phyloP scores from a whole-genome alignment of 352 stramenopile species.

The Pythium angustatum region DNA sequence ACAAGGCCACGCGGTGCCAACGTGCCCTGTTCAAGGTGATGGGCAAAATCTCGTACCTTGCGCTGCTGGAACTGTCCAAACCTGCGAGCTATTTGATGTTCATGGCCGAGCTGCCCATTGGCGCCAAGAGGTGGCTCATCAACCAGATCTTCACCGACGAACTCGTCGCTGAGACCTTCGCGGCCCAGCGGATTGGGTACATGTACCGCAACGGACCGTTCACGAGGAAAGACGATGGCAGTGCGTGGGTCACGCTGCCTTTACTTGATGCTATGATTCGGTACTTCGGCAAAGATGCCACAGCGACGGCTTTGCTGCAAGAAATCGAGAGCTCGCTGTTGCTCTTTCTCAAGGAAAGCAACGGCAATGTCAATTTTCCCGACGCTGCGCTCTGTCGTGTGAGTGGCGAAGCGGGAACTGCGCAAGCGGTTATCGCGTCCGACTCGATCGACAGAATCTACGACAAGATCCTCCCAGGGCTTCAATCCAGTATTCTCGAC shows the following conservation, averaged over 20 bases:
- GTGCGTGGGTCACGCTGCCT: slow-evolving; percentile 39
- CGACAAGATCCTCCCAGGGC: slow-evolving; percentile 39
- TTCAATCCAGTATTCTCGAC: slow-evolving; percentile 29
- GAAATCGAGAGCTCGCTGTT: slow-evolving; percentile 38
- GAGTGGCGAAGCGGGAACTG: slow-evolving; percentile 22
- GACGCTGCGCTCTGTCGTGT: slow-evolving; percentile 38
- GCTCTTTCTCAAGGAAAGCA: slow-evolving; percentile 33
- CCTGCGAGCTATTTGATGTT: slow-evolving; percentile 52
- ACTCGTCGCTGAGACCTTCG: slow-evolving; percentile 32
- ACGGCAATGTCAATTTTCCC: slow-evolving; percentile 43
- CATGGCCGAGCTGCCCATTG: slow-evolving; percentile 37
- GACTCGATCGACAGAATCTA: slow-evolving; percentile 37
- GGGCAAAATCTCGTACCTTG: slow-evolving; percentile 38
- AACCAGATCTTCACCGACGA: slow-evolving; percentile 35
- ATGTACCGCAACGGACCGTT: slow-evolving; percentile 37
- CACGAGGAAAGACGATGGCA: slow-evolving; percentile 47
- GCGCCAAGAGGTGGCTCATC: slow-evolving; percentile 40
- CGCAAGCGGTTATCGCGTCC: slow-evolving; percentile 10
- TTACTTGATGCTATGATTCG: slow-evolving; percentile 38
- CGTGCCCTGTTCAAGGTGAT: slow-evolving; percentile 51
- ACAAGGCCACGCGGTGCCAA: slow-evolving; percentile 37
- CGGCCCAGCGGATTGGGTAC: slow-evolving; percentile 35
- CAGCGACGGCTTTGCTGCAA: slow-evolving; percentile 21
- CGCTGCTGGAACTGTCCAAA: slow-evolving; percentile 37
- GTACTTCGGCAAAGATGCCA: slow-evolving; percentile 26